Evolutionary conservation across 371 early-diverging fungal genomes (phyloP), one percentile per base, ranked within the genome.

Genomic region (Rhizopus sp.): DNA sequence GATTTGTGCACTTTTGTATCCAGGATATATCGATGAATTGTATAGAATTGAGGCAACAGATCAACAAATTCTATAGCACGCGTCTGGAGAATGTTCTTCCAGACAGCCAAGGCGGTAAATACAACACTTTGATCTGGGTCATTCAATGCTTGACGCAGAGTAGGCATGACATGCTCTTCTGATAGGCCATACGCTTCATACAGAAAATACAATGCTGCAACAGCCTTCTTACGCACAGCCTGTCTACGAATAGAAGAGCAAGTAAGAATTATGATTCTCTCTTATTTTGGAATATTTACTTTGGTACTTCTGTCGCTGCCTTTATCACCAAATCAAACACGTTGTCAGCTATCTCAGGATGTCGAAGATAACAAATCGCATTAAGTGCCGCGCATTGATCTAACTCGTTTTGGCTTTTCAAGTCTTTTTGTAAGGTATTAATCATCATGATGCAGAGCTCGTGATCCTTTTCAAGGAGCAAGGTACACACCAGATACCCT

Each of bases 361-460:
- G 70, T 5, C 73, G 55, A 3, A 81, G 13, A 48, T 79, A 73
- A 53, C 75, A 71, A 37, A 81, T 62, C 1, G 72, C 66, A 29
- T 65, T 72, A 15, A 81, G 41, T 5, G 78, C 78, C n/a, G 76
- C 68, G 58, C 78, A 70, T 13, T 54, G 40, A 60, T 74, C 72
- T 23, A 75, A 49, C 63, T 73, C 67, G 48, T 74, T 70, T 32
- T 64, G 53, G 53, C 74, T 73, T 29, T 73, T 67, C 15, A 80
- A 52, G 50, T 82, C 77, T 59, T 77, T 61, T 57, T 77, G 78
- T 13, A 84, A 45, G 0, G 84, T 80, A 53, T 84, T 84, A 51
- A 79, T 72, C 46, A 81, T 32, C 80, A 84, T 70, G 23, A 84
- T 76, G 12, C 68, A 66, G 2, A 83, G 50, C 45, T 81, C 78